Evolutionary conservation across 139 green algal species (phyloP).

Genomic region (Ostreobium quekettii): DNA sequence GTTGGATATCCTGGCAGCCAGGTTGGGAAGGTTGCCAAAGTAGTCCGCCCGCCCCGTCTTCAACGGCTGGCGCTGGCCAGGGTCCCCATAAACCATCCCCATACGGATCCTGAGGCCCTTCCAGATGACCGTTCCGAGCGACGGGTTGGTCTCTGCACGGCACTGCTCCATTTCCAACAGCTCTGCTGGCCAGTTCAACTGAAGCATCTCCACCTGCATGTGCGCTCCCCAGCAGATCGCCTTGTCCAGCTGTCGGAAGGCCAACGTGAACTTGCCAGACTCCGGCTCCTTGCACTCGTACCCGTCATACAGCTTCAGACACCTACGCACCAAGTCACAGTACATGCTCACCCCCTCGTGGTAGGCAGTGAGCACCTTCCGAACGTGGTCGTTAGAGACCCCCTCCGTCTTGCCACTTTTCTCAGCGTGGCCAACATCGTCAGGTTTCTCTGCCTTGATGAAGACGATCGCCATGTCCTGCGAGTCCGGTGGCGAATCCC

Average conservation of each 20-base stretch:
- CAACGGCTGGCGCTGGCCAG: conserved; percentile 52
- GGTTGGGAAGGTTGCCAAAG: conserved; percentile 69
- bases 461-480: conserved; percentile 65
- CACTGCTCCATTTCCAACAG: conserved; percentile 56
- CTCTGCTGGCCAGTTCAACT: conserved; percentile 46
- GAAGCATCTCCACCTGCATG: conserved; percentile 59
- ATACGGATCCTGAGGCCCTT: conserved; percentile 61
- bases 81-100: conserved; percentile 57
- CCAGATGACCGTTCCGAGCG: conserved; percentile 40
- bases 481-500: conserved; percentile 46
- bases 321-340: conserved; percentile 33
- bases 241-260: conserved; percentile 36
- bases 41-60: conserved; percentile 78
- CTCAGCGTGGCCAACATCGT: conserved; percentile 18
- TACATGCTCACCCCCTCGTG: conserved; percentile 43
- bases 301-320: conserved; percentile 52
- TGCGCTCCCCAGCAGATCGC: conserved; percentile 43
- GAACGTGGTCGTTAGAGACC: conserved; percentile 38
- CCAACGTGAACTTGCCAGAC: conserved; percentile 47
- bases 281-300: conserved; percentile 84
- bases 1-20: conserved; percentile 55
- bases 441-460: conserved; percentile 36
- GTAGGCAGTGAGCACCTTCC: conserved; percentile 46
- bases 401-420: conserved; percentile 3
- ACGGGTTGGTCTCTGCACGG: not conserved